phyloP scores from a whole-genome alignment of 106 monocot species.

The Dendrobium officinale region DNA sequence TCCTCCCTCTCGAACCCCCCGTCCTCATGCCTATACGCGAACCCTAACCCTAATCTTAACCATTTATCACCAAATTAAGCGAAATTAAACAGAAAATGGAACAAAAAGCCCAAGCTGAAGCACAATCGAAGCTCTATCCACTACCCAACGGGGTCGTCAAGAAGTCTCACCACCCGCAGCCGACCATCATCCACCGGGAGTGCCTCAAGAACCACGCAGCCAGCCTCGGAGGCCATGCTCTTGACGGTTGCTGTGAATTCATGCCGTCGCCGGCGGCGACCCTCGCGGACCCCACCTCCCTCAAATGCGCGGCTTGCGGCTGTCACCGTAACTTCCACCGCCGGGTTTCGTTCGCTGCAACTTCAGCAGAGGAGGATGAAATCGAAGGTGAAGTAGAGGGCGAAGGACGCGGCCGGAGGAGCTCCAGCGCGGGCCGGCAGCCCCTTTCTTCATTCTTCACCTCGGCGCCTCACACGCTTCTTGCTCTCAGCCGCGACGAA shows the following conservation, averaged over 20 bases:
- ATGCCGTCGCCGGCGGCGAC: slow-evolving; percentile 23
- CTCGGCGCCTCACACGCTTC: slow-evolving; percentile 58
- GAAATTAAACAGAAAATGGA: background rate
- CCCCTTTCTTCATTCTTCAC: background rate
- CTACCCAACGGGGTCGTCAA: background rate
- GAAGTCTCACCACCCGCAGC: background rate
- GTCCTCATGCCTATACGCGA: too few relatives aligned
- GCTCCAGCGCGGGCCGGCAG: background rate
- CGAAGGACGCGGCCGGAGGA: background rate
- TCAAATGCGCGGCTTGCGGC: slow-evolving; percentile 46
- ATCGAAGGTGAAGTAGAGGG: background rate
- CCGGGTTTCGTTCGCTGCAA: slow-evolving; percentile 61
- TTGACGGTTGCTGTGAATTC: slow-evolving; percentile 68
- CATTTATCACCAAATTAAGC: too few relatives aligned
- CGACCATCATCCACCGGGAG: slow-evolving; percentile 29
- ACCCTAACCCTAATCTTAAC: too few relatives aligned
- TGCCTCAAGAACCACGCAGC: slow-evolving; percentile 86
- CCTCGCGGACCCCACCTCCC: slow-evolving; percentile 31
- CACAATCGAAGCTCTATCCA: background rate
- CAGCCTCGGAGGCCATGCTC: slow-evolving; percentile 52
- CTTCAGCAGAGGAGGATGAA: slow-evolving; percentile 42
- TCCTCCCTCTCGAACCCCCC: background rate
- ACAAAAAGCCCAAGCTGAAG: background rate
- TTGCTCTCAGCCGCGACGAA: slow-evolving; percentile 43
- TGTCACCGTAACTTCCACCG: slow-evolving; percentile 59